Conservation (phyloP, 2,329 filamentous ascomycete species). For the Cadophora malorum region DNA sequence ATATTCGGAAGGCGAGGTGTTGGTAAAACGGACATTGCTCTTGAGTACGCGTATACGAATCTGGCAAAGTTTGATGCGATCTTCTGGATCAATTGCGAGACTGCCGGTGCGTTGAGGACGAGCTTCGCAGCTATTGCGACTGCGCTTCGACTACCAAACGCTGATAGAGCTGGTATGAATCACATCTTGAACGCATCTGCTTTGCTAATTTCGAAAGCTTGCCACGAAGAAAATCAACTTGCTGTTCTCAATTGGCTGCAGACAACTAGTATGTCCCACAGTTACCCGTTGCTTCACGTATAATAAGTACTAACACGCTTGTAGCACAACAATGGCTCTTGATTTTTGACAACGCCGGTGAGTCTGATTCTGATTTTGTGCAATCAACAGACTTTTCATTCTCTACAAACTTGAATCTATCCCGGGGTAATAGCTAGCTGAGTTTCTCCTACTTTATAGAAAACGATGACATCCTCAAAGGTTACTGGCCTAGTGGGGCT, state of each 20-base stretch:
- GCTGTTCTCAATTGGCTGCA: constrained; percentile 32
- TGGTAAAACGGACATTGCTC: constrained; percentile 38
- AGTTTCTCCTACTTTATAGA: too few relatives aligned
- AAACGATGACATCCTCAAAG: constrained; percentile 31
- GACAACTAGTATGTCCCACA: constrained; percentile 27
- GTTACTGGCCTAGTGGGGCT: constrained; percentile 39
- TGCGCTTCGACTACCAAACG: constrained; percentile 36
- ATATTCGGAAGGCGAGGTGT: constrained; percentile 42
- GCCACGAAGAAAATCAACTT: constrained; percentile 34
- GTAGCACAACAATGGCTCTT: constrained; percentile 26
- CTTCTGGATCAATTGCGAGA: constrained; percentile 43
- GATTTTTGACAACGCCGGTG: constrained; percentile 36
- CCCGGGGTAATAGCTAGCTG: too few relatives aligned
- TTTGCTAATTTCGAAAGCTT: background rate
- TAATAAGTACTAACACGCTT: too few relatives aligned
- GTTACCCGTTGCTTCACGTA: too few relatives aligned
- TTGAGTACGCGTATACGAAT: constrained; percentile 37
- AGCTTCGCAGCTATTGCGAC: constrained; percentile 43
- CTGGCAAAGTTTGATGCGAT: constrained; percentile 37
- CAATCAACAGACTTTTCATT: too few relatives aligned
- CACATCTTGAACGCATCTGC: too few relatives aligned
- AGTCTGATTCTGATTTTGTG: background rate
- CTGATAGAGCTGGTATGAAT: constrained; percentile 17
- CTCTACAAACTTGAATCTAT: too few relatives aligned
- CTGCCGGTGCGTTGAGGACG: constrained; percentile 35